Evolutionary conservation across 2,329 filamentous ascomycete species (phyloP), one percentile per base, ranked within the genome.

Genomic region (Rosellinia necatrix): DNA sequence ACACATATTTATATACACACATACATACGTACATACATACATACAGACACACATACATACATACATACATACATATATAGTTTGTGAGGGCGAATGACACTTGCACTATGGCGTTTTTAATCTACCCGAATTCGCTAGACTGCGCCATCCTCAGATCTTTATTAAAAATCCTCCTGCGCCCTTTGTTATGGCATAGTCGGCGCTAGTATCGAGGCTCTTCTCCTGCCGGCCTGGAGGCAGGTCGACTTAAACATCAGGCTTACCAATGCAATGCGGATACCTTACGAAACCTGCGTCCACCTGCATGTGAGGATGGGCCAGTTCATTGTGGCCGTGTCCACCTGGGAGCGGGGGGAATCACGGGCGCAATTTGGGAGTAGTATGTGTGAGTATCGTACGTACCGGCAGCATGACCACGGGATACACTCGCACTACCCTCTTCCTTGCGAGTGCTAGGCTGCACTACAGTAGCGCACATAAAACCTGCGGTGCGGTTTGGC

Each of bases 261-360:
- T 37, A 15, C 35, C 37, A 53, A 53, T 49, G 10, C 19, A n/a
- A 40, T 27, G 30, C 6, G 40, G 41, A 29, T 46, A 47, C 25
- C 24, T 58, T n/a, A 47, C 56, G 56, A 37, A 40, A 43, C 22
- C 17, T 49, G 43, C 47, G 48, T 47, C 35, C 17, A 43, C 19
- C 41, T 51, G 52, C 52, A 56, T 55, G 22, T 32, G 35, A 48
- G 48, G 27, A 58, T 56, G 35, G 52, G 35, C 29, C 46, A 48
- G 21, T 30, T 29, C 6, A 38, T 43, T 8, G 13, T 17, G 10
- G 6, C 34, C 22, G 24, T 55, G 46, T 21, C 34, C 24, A 48
- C 47, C 19, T 12, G 2, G 7, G 35, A 44, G 42, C 40, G 41
- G 47, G 42, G 34, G 32, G 27, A n/a, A 35, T 38, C 15, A 34